Evolutionary conservation across 1,284 basidiomycete species (phyloP), one percentile per base, ranked within the genome.

Genomic region (Pseudozyma thailandica): DNA sequence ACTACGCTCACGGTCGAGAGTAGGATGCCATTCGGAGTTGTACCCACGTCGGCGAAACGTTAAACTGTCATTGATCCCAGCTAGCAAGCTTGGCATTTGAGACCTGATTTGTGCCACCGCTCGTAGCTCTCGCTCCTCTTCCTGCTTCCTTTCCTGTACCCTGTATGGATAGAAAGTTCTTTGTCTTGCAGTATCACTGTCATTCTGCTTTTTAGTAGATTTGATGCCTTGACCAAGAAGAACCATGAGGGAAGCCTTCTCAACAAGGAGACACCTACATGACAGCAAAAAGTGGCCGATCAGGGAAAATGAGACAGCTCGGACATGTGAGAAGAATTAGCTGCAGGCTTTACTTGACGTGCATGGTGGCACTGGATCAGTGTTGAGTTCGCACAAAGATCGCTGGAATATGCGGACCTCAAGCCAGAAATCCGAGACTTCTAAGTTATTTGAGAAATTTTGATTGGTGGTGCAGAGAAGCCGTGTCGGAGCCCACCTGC

Each of bases 241-340:
- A n/a, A n/a, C n/a, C n/a, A n/a, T n/a, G n/a, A n/a, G n/a, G n/a
- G n/a, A n/a, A n/a, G n/a, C n/a, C n/a, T n/a, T n/a, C n/a, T n/a
- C n/a, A n/a, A n/a, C n/a, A n/a, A n/a, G n/a, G n/a, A n/a, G n/a
- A n/a, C n/a, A n/a, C n/a, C n/a, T n/a, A n/a, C n/a, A n/a, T 35
- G 33, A 39, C 38, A 39, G 38, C 38, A 18, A 12, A 35, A 7
- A 43, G 30, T 20, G 31, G 35, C 25, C 21, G 35, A 21, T 27
- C 42, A 6, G 20, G 7, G 42, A 9, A 9, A 41, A 41, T n/a
- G 37, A 27, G 12, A 28, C 18, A 21, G 37, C 62, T 66, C 63
- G 63, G 63, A 60, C 56, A 52, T 66, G 63, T 60, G 63, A 60
- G 56, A 66, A 66, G 56, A 59, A 55, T 60, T 44, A 18, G 35